Base-by-base conservation (phyloP, 2,329 filamentous ascomycete species). In the Fusarium redolens region DNA sequence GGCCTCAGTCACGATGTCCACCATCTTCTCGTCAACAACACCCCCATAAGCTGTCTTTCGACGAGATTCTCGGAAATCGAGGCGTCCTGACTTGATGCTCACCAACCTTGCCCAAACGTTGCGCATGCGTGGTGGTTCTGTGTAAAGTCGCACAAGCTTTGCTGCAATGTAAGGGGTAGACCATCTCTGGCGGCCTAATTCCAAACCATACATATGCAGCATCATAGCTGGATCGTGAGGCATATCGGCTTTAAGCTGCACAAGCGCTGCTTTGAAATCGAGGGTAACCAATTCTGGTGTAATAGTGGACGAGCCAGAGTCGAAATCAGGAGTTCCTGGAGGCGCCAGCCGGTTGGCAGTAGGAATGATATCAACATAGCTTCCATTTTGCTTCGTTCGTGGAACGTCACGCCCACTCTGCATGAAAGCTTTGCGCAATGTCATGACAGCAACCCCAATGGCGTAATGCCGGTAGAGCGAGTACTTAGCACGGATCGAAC, bases 381-480 rank as follows among this genome's bases (percentile, higher is more conserved):
- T 75, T 71, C 76, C 79, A 74, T 77, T 80, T 75, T 79, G 81
- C 73, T 71, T 81, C 47, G 57, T 79, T 65, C 78, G 73, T 12
- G 80, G 77, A n/a, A 76, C 47, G 65, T 88, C 86, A 31, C 81
- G 82, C 41, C 83, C 82, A 2, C 88, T 87, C 65, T 83, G 86
- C 80, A 89, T 81, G 71, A 95, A 93, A 1, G 92, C 92, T 77
- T 90, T 91, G 60, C 88, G 87, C 30, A 99, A 81, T 5, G 97
- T 93, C 79, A 91, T 91, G 30, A 88, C 85, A 13, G 96, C 96
- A 67, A 98, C 91, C 2, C 94, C 93, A 31, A 97, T 87, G 1
- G 95, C 92, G 79, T 98, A 99, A 79, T 97, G 95, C 7, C 95
- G 92, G 80, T 97, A 97, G 0, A 99, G 88, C 1, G 97, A 99